Base-by-base conservation (phyloP, 108 stramenopile species). In the Cyclotella kingstonii region DNA sequence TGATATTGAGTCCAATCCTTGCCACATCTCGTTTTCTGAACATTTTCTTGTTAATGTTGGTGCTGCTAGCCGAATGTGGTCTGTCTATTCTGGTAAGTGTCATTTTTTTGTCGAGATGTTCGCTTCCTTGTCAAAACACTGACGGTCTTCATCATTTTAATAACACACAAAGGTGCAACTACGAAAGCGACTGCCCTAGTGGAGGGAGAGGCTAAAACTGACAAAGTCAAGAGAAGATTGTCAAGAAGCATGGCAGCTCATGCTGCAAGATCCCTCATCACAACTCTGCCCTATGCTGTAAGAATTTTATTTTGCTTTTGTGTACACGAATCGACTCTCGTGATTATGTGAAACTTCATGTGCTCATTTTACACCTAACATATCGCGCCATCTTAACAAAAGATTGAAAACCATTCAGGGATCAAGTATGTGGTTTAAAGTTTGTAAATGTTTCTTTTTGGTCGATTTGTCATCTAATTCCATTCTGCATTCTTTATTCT, bases 11-110 rank as follows among this genome's bases (percentile, higher is more conserved):
- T 80, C 79, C 11, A 79, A 85, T 28, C 82, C 84, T 9, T 93
- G 89, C 50, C 61, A 70, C 34, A 44, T 93, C 4, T 86, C 85
- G 18, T 89, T 90, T 45, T 89, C 89, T 31, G 89, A 93, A 53
- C 86, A 89, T 46, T 93, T 93, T 54, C 66, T 93, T 12, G 73
- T 86, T 21, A 85, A 80, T 22, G 74, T 93, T 45, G 83, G 81
- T 23, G 81, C 84, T 54, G 85, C 89, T 7, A 80, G 70, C 43
- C 59, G 80, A 9, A 90, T 89, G 87, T 93, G 92, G 89, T 78
- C 80, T 6, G 82, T 86, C 11, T 90, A 87, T 54, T 87, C 83
- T 19, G 63, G 76, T 65, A 41, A 54, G 63, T 17, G 23, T 19
- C n/a, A n/a, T n/a, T n/a, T n/a, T n/a, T n/a, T n/a, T n/a, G n/a